Base-by-base conservation (phyloP, 1,284 basidiomycete species). In the Farysia itapuensis region DNA sequence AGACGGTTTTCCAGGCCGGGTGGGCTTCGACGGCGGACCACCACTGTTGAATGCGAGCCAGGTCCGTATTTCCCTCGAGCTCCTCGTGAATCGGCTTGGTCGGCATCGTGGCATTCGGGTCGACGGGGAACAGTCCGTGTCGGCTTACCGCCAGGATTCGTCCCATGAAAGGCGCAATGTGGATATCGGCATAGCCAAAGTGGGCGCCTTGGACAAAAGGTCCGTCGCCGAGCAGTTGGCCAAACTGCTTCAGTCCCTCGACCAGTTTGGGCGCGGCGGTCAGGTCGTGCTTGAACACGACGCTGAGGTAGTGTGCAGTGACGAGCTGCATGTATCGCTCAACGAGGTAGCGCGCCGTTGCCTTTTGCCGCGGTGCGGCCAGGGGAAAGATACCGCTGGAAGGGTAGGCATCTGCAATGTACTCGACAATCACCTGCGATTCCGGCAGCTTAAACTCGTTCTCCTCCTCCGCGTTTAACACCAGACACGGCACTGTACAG, bases 341-440 rank as follows among this genome's bases (percentile, higher is more conserved):
- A 15, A 51, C 48, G 6, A 51, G 16, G 32, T 51, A 51, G 13
- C 42, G 25, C 13, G 48, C 35, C 2, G 14, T 21, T 1, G 48
- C 48, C 4, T 29, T 35, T 18, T 36, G 28, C 16, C 33, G 13
- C 2, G 42, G 5, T 2, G 16, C n/a, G n/a, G 13, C 25, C 26
- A 23, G 16, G 4, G 24, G 6, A 22, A 52, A 45, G 33, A 45
- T 41, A 0, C 21, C 5, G 4, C 16, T 5, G 13, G 38, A 19
- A n/a, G n/a, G n/a, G n/a, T n/a, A n/a, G 1, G 39, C 15, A 18
- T 57, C 53, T 22, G 37, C 20, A 15, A 57, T 46, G 24, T 57
- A 57, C 23, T 57, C 47, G 20, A 49, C 53, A 14, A 57, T 46
- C 16, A 57, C 53, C 8, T 45, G 43, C 23, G 42, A 45, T 38